These are phyloP conservation scores for Ogataea salicorniae DNA, from an alignment of 805 yeast genomes.

Conservation along the genomic window DNA sequence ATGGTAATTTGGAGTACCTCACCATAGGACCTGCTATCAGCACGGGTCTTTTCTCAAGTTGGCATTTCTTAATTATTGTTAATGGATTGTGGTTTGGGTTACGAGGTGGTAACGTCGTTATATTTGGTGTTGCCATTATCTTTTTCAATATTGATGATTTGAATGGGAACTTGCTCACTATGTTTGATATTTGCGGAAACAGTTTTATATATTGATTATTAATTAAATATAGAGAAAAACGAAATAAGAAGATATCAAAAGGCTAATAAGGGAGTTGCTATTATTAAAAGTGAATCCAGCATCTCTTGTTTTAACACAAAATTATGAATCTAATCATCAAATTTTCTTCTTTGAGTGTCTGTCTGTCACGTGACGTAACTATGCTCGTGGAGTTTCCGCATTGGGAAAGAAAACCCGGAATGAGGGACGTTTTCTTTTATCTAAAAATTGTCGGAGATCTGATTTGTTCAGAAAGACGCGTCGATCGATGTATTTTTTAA, in stretches of 20 bases:
- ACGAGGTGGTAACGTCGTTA: constrained; percentile 24
- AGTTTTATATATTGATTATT: too few species aligned
- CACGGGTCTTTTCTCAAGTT: constrained; percentile 47
- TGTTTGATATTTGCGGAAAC: too few species aligned
- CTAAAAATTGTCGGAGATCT: neutral
- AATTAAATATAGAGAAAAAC: too few species aligned
- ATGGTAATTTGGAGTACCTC: constrained; percentile 89
- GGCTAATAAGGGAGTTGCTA: too few species aligned
- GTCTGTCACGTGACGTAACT: neutral
- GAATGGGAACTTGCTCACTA: neutral
- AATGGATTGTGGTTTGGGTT: constrained; percentile 48
- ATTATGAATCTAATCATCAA: neutral
- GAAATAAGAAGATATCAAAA: too few species aligned
- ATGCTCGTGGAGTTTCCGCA: constrained; percentile 12
- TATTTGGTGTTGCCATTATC: constrained; percentile 11
- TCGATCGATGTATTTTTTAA: neutral
- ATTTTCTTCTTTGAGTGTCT: neutral
- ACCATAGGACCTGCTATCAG: constrained; percentile 94
- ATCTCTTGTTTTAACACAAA: neutral
- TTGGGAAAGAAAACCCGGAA: constrained; percentile 11
- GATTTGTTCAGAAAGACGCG: neutral
- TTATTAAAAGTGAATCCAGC: too few species aligned
- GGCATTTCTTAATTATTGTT: constrained; percentile 43
- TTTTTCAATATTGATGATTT: neutral
- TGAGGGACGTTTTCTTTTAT: neutral